Percentiles rank a stretch among this genome's conserved stretches.
phyloP scores from a whole-genome alignment of 345 rosid species.

The Heritiera fomes region DNA sequence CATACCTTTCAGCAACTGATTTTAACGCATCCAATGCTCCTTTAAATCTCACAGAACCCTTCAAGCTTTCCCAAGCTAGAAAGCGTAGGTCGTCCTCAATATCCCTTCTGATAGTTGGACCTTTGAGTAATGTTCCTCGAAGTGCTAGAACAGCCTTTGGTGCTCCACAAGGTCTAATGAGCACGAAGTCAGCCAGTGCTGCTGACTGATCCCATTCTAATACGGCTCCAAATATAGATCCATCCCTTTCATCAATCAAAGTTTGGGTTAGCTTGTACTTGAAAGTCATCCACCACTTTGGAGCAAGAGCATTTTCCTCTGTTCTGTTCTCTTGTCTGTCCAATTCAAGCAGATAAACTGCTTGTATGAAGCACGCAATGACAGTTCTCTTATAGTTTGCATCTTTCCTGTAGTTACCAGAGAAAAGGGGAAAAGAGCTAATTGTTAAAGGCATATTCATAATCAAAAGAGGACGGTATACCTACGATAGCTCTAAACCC shows the following conservation, averaged over 20 bases:
- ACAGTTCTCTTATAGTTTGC: constrained; percentile 89
- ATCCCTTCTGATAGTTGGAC: constrained; percentile 79
- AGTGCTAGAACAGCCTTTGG: constrained; percentile 81
- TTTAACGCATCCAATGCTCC: constrained; percentile 64
- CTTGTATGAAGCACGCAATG: constrained; percentile 93
- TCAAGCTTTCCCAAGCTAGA: constrained; percentile 92
- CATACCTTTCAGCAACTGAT: constrained; percentile 66
- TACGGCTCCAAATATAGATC: constrained; percentile 82
- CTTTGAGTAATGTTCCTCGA: constrained; percentile 82
- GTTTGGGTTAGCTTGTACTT: constrained; percentile 77
- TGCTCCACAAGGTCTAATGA: constrained; percentile 90
- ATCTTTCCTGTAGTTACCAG: constrained; percentile 61
- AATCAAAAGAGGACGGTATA: not conserved
- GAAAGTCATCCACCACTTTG: constrained; percentile 95
- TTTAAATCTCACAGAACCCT: constrained; percentile 84
- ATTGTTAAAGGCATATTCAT: not conserved
- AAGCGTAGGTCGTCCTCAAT: constrained; percentile 93
- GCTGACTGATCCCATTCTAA: constrained; percentile 93
- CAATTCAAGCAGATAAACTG: constrained; percentile 82
- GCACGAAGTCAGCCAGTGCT: constrained; percentile 71
- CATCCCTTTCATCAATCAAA: constrained; percentile 76
- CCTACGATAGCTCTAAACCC: not conserved
- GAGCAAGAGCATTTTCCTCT: constrained; percentile 71
- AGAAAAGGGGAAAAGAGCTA: too few species aligned
- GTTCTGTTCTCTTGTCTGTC: constrained; percentile 84